Conservation (phyloP, 352 stramenopile species). For the Globisporangium cystogenes region DNA sequence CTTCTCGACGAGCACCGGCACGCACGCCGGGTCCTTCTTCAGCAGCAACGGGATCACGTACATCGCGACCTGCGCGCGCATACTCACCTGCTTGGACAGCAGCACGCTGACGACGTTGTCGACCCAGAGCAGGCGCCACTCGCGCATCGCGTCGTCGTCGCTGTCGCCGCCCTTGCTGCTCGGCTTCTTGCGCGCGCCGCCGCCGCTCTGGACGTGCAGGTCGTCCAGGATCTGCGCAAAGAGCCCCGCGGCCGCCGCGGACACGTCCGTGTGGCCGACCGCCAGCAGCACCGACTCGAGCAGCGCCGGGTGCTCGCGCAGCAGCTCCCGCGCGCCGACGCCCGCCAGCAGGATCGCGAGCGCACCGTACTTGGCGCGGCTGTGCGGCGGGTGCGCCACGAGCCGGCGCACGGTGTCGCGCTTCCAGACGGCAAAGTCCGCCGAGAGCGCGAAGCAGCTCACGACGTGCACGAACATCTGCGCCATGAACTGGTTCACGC, state of each 20-base stretch:
- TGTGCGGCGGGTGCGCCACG: constrained; percentile 50
- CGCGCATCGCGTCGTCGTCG: constrained; percentile 11
- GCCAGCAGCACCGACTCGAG: constrained; percentile 53
- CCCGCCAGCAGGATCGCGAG: constrained; percentile 47
- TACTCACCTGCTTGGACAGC: constrained; percentile 37
- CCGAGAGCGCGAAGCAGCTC: constrained; percentile 40
- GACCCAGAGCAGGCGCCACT: constrained; percentile 50
- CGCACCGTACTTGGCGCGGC: constrained; percentile 65
- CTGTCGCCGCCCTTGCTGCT: constrained; percentile 7
- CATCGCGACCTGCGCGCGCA: constrained; percentile 62
- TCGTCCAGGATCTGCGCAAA: constrained; percentile 71
- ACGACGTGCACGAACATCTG: constrained; percentile 75
- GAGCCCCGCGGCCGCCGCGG: constrained; percentile 54
- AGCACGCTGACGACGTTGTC: constrained; percentile 47
- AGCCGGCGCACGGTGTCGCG: constrained; percentile 34
- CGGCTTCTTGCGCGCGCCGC: constrained; percentile 12
- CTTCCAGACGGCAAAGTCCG: constrained; percentile 45
- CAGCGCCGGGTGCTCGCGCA: constrained; percentile 38
- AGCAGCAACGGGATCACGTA: constrained; percentile 71
- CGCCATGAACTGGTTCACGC: constrained; percentile 85
- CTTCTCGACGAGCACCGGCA: constrained; percentile 38
- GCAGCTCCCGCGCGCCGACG: constrained; percentile 35
- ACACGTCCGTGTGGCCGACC: constrained; percentile 69
- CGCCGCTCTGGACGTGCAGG: constrained; percentile 1
- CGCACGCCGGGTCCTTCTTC: constrained; percentile 58